Evolutionary conservation across 2,329 filamentous ascomycete species (phyloP).

Genomic region (Alternaria sp.): DNA sequence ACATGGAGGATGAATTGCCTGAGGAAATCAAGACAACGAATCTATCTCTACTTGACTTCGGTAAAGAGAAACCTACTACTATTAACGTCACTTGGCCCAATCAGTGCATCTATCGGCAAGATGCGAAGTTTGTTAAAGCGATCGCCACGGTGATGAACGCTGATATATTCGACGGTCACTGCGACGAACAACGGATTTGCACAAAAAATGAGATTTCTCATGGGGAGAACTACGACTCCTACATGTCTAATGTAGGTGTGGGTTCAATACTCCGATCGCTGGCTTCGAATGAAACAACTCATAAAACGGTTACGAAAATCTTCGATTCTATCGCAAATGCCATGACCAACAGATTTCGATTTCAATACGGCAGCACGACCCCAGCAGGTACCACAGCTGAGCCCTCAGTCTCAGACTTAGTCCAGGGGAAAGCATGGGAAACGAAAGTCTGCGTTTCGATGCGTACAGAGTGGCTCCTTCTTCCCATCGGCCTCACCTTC

Average conservation of each 20-base stretch:
- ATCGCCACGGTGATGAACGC: background rate
- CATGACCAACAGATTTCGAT: background rate
- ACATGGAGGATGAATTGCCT: background rate
- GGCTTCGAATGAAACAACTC: no score
- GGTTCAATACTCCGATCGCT: background rate
- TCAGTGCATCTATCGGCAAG: background rate
- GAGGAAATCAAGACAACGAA: background rate
- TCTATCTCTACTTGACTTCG: background rate
- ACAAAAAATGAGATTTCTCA: no score
- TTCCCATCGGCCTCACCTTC: background rate
- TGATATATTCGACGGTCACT: background rate
- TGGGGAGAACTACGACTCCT: no score
- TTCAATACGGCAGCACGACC: background rate
- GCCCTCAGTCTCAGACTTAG: no score
- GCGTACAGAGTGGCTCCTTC: background rate
- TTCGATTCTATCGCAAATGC: background rate
- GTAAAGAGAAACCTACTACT: background rate
- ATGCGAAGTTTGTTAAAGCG: background rate
- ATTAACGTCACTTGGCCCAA: background rate
- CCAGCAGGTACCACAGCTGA: no score
- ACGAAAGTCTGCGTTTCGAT: background rate
- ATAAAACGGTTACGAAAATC: background rate
- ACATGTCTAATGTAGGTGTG: background rate
- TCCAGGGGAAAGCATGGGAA: background rate
- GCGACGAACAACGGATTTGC: no score